Percentiles rank a stretch among this genome's conserved stretches.
These are phyloP conservation scores for Hirsutella minnesotensis DNA, from an alignment of 2,329 filamentous ascomycete genomes.

Conservation along the genomic window DNA sequence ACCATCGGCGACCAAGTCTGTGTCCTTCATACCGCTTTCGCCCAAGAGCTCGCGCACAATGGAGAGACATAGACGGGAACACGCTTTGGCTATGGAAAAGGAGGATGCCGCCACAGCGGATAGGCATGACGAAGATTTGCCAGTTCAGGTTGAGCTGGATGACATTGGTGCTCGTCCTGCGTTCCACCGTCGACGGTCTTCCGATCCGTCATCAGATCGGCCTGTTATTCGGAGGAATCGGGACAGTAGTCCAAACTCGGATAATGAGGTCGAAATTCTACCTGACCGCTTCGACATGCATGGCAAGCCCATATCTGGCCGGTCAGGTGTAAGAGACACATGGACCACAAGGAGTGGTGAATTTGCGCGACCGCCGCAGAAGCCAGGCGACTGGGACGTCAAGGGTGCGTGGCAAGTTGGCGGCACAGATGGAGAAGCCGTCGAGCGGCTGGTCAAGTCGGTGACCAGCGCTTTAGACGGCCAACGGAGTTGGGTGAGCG, in stretches of 20 bases:
- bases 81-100: constrained; percentile 14
- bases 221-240: constrained; percentile 11
- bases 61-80: constrained; percentile 24
- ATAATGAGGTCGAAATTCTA: constrained; percentile 29
- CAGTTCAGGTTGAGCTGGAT: constrained; percentile 5
- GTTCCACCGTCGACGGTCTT: constrained; percentile 15
- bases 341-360: constrained; percentile 28
- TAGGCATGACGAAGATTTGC: constrained; percentile 7
- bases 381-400: constrained; percentile 22
- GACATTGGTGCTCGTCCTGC: constrained; percentile 8
- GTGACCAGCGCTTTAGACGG: constrained; percentile 18
- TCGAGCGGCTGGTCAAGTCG: constrained; percentile 21
- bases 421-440: constrained; percentile 28
- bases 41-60: constrained; percentile 36
- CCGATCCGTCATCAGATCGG: constrained; percentile 22
- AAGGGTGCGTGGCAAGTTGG: constrained; percentile 32
- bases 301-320: constrained; percentile 26
- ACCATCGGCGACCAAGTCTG: constrained; percentile 23
- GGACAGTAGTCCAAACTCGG: constrained; percentile 14
- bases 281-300: constrained; percentile 35
- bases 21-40: constrained; percentile 36
- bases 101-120: constrained; percentile 7
- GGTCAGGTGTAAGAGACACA: constrained; percentile 6
- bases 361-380: constrained; percentile 25
- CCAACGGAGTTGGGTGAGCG: constrained; percentile 16